Evolutionary conservation across 768 basidiomycete genomes (phyloP).

Genomic region (Trametes cubensis): DNA sequence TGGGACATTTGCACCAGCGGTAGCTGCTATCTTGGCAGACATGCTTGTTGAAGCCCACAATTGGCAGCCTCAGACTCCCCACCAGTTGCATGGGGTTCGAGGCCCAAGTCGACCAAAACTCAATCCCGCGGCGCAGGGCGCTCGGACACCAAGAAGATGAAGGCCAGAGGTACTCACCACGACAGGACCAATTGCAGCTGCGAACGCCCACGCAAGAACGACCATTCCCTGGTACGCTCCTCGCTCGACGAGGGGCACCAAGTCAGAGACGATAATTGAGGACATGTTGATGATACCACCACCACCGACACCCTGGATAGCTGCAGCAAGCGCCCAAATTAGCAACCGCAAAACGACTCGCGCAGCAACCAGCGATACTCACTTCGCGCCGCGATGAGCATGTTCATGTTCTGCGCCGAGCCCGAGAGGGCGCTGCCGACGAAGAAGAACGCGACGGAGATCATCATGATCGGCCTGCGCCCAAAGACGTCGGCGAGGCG

Average conservation of each 20-base stretch:
- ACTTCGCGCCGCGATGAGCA: slow-evolving; percentile 44
- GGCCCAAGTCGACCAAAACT: too few relatives aligned
- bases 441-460: slow-evolving; percentile 38
- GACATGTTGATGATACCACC: slow-evolving; percentile 29
- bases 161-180: slow-evolving; percentile 12
- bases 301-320: slow-evolving; percentile 33
- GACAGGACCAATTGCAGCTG: slow-evolving; percentile 31
- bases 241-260: slow-evolving; percentile 32
- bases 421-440: slow-evolving; percentile 45
- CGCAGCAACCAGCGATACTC: not conserved
- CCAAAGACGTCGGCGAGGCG: slow-evolving; percentile 34
- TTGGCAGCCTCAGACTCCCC: too few relatives aligned
- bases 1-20: too few relatives aligned
- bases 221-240: slow-evolving; percentile 37
- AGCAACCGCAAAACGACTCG: not conserved
- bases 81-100: too few relatives aligned
- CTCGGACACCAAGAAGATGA: not conserved
- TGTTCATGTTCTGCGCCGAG: slow-evolving; percentile 41
- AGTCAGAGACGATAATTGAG: slow-evolving; percentile 31
- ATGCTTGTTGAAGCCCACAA: not conserved
- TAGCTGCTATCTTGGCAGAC: too few relatives aligned
- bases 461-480: slow-evolving; percentile 37
- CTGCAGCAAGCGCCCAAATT: slow-evolving; percentile 26
- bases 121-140: too few relatives aligned
- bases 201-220: slow-evolving; percentile 22